Base-by-base conservation (phyloP, 176 grass and related monocot species). In the Melocanna baccifera region DNA sequence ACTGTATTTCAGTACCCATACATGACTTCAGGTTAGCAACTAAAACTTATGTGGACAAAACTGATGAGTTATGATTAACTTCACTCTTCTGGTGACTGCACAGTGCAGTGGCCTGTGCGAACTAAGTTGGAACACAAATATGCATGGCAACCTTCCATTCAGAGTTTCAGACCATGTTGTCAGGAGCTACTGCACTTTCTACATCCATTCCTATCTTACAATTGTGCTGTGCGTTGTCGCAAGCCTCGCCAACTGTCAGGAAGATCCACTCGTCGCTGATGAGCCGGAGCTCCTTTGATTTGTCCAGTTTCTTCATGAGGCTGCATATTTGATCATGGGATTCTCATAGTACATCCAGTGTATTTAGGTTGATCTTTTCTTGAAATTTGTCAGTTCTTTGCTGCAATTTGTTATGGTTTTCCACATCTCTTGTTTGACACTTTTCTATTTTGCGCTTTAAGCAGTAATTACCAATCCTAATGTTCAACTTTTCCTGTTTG, bases 191-290 rank as follows among this genome's bases (percentile, higher is more conserved):
- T 2, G 22, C 51, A 62, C 23, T 42, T 18, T 68, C 45, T 20
- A 22, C 12, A 62, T 0, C 53, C 16, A 14, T 70, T 5, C 59
- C 39, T 46, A 74, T 56, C 29, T 92, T 94, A 45, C 72, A 82
- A 34, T 71, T 77, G 25, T 39, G 86, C 28, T 81, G 62, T 37
- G 84, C 83, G 39, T 87, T 84, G 57, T 94, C 62, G 11, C 88
- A 92, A 0, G 95, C 95, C 7, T 97, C 95, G 2, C 45, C 78
- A 6, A 97, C 88, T 0, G 81, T 94, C 12, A 91, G 82, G 57
- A 97, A 94, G 42, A 97, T 85, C 90, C 90, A 94, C 39, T 94
- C 90, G 10, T 94, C 79, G 7, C 88, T 75, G 34, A 97, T 91
- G 77, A 75, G 22, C 75, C 81, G n/a, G 15, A 94, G 88, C 65